Conservation (phyloP, 768 basidiomycete genomes). For the Suillus decipiens region DNA sequence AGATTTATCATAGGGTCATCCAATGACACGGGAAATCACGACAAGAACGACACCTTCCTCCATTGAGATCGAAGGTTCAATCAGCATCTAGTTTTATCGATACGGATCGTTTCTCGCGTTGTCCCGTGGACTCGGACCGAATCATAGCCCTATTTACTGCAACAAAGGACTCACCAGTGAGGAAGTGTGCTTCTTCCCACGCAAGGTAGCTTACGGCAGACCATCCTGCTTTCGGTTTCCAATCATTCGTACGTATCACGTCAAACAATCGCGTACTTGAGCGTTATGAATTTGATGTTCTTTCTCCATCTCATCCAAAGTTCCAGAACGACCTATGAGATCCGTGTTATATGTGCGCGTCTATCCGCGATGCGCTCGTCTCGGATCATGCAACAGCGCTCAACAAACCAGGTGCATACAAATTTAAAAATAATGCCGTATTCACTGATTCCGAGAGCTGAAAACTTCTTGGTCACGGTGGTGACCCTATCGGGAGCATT, state of each 20-base stretch:
- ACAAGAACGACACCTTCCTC: slow-evolving; percentile 8
- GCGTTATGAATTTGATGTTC: background rate
- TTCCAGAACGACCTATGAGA: background rate
- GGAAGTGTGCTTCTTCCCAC: slow-evolving; percentile 28
- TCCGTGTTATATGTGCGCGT: background rate
- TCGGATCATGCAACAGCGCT: too few relatives aligned
- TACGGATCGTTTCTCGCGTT: background rate
- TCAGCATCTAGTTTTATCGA: background rate
- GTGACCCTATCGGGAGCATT: background rate
- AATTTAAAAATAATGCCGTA: slow-evolving; percentile 33
- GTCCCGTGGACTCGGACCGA: background rate
- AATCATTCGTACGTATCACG: slow-evolving; percentile 1
- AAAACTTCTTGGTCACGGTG: background rate
- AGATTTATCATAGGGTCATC: background rate
- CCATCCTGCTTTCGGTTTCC: slow-evolving; percentile 2
- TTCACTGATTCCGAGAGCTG: slow-evolving; percentile 23
- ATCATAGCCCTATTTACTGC: background rate
- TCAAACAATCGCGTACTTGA: background rate
- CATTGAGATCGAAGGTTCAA: slow-evolving; percentile 8
- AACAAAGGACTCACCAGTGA: slow-evolving; percentile 23
- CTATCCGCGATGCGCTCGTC: background rate
- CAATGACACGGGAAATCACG: background rate
- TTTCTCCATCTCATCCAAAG: background rate
- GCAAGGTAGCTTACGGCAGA: slow-evolving; percentile 26
- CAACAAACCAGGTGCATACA: slow-evolving; percentile 34